Percentiles rank a stretch among this genome's conserved stretches.
Conservation (phyloP, 306 rosid species). For the Echinosophora koreensis region DNA sequence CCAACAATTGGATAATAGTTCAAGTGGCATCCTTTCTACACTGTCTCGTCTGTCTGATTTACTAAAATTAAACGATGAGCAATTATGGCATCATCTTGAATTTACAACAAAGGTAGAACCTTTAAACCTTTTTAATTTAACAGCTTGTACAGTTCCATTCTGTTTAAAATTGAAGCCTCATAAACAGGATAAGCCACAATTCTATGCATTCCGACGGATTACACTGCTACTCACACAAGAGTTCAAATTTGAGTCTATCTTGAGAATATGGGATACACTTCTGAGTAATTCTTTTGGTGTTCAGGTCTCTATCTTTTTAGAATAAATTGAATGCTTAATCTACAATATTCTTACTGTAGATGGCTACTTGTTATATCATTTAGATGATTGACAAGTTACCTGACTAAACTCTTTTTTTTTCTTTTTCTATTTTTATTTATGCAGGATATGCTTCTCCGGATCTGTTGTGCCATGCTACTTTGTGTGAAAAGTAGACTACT, state of each 20-base stretch:
- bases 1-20: slow-evolving; percentile 79
- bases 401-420: slow-evolving; percentile 9
- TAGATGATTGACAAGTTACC: slow-evolving; percentile 8
- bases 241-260: slow-evolving; percentile 66
- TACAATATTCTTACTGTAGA: slow-evolving; percentile 1
- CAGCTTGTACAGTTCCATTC: slow-evolving; percentile 27
- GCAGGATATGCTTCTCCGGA: slow-evolving; percentile 88
- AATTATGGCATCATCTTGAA: slow-evolving; percentile 86
- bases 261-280: slow-evolving; percentile 91
- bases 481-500: slow-evolving; percentile 68
- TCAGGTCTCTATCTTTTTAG: slow-evolving; percentile 60
- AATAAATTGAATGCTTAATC: slow-evolving; percentile 1
- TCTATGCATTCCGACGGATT: slow-evolving; percentile 89
- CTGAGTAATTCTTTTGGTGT: slow-evolving; percentile 76
- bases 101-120: slow-evolving; percentile 67
- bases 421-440: background rate
- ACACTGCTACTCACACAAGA: slow-evolving; percentile 85
- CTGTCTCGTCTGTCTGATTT: slow-evolving; percentile 73
- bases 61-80: slow-evolving; percentile 70
- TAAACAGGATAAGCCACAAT: slow-evolving; percentile 77
- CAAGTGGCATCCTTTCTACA: slow-evolving; percentile 78
- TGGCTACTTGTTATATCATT: slow-evolving; percentile 19
- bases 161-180: slow-evolving; percentile 33
- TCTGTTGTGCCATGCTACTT: slow-evolving; percentile 86
- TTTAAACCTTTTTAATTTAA: background rate